Evolutionary conservation across 768 basidiomycete species (phyloP), one percentile per base, ranked within the genome.

Genomic region (Suillus hirtellus): DNA sequence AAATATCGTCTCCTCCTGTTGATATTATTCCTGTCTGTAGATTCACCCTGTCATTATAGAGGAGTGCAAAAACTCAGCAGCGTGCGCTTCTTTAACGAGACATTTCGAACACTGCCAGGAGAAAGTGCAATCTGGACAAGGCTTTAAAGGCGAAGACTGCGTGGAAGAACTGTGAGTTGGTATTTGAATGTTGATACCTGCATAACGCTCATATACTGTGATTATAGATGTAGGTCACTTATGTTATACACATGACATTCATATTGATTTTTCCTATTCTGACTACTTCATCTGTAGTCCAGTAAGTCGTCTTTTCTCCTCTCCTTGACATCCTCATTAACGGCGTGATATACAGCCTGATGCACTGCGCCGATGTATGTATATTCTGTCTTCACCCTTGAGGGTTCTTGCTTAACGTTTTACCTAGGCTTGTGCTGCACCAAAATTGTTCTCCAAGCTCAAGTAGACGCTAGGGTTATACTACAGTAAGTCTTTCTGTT

Each of bases 41-140:
- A 52, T 80, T 27, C 84, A 90, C 35, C 93, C 93, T 34, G 75
- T 72, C 43, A 77, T 96, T 64, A 84, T 89, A 61, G 92, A 93
- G 50, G 89, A 92, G 68, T 94, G 92, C 77, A 82, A 89, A 71
- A 74, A 82, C 65, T 78, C 85, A 38, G 69, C 82, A 3, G 85
- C 88, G 67, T 96, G 95, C 68, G 84, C 83, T 44, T 76, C 86
- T 43, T 74, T 88, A 62, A 80, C 88, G 44, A 86, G 90, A 71
- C 95, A 96, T 79, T 96, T 96, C 76, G 84, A 89, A 64, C 92
- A 95, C 72, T 96, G 95, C 76, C 85, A 92, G 73, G 91, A 95
- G 76, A 95, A 93, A 79, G 88, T 97, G 54, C 77, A 86, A 64
- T 82, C 80, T 37, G 95, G 95, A 34, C 72, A 95, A 70, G 95